Evolutionary conservation across 352 stramenopile genomes (phyloP), one percentile per base, ranked within the genome.

Genomic region (Thraustochytrium sp.): DNA sequence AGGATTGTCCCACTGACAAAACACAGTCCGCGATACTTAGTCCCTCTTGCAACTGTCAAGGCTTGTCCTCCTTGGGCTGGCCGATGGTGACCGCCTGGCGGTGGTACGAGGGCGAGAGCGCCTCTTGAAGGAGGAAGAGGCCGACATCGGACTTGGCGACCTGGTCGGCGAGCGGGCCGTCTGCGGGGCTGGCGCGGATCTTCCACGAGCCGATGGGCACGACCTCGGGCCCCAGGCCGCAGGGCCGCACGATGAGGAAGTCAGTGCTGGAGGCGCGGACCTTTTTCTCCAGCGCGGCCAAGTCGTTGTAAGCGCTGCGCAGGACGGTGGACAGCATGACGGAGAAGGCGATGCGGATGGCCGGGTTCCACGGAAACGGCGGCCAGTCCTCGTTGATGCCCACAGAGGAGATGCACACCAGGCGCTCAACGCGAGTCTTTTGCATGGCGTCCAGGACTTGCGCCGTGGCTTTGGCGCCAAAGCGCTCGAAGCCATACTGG

Each of bases 381-480:
- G 38, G 34, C 34, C 38, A 75, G 44, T 75, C 62, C 18, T 75
- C 62, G 13, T 54, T 54, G 62, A 75, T 75, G 26, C 62, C 62
- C 5, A 75, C 34, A 16, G 62, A 75, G n/a, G 62, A 75, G 21
- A 75, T 49, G 26, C 38, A 54, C 13, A 75, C 62, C 23, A 75
- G 62, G 16, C 62, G 38, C 16, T 49, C 26, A 5, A 75, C 62
- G 34, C 38, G 23, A 26, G 16, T 53, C 62, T n/a, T 38, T 26
- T 49, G 4, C 62, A 75, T 75, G 18, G 62, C 31, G 23, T 4
- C 23, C 16, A 49, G n/a, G 23, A 75, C 62, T 11, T 49, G 23
- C 23, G 4, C 38, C 21, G 62, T 54, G 16, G 18, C 62, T 13
- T 11, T 29, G 5, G 62, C 38, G 18, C 38, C 3, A 16, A 49